Evolutionary conservation across 257 asterid species (phyloP), one percentile per base, ranked within the genome.

Genomic region (Solanum sejunctum): DNA sequence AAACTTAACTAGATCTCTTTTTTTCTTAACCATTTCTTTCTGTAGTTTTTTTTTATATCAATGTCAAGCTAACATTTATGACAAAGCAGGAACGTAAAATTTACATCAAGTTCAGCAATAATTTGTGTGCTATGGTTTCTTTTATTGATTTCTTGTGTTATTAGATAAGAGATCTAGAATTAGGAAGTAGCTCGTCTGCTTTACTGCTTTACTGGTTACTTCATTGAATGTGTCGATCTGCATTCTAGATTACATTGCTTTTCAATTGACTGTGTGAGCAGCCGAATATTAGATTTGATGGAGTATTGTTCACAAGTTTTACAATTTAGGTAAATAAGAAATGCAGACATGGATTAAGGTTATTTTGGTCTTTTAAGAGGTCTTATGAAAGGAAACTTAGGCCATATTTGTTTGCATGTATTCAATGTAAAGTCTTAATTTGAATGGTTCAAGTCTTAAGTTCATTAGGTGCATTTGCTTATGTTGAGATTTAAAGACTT

Each of bases 31-130:
- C 84, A 64, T 89, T 87, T 20, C 91, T 85, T 90, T 88, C 81
- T 80, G 96, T 94, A 92, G 87, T 89, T 91, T 88, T 84, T 87
- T 87, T 90, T 87, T 88, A 54, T 86, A 90, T 92, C 67, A 84
- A 85, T 84, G 90, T 86, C 87, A 67, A 87, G 89, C 87, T 69
- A 86, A 88, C 87, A 88, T 84, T 85, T 78, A 80, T 41, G 63
- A n/a, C 75, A 15, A 32, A 66, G 81, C 87, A 81, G 88, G 91
- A 92, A 90, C 89, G 88, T 91, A 89, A 86, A 86, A 91, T 87
- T 80, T 90, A 81, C 90, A 75, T 89, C 87, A 85, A 56, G 85
- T 60, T n/a, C 86, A 82, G 82, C 84, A 83, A 90, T 88, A 90
- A 85, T 88, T 85, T n/a, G 39, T 73, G 86, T 84, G 84, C 87